These are phyloP conservation scores for Septoria linicola DNA, from an alignment of 2,329 filamentous ascomycete genomes.

Conservation along the genomic window DNA sequence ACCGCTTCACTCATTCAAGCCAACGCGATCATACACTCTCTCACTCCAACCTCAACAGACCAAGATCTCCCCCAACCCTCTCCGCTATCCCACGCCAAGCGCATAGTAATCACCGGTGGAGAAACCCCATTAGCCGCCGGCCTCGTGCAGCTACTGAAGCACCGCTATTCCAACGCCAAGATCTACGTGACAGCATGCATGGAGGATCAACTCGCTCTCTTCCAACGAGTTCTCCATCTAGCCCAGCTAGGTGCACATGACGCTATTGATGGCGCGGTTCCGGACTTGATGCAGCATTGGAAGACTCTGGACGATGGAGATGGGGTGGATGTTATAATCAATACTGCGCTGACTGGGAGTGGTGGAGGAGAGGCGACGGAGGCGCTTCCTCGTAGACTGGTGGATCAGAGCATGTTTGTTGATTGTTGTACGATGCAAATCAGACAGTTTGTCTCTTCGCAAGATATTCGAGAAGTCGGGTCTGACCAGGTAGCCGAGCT, in stretches of 20 bases:
- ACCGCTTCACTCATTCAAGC: not conserved
- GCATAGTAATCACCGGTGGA: not conserved
- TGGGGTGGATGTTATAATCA: not conserved
- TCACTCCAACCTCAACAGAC: too few species aligned
- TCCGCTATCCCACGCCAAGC: not conserved
- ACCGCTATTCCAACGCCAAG: not conserved
- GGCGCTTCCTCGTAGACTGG: not conserved
- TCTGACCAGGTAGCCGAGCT: not conserved
- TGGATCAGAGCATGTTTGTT: not conserved
- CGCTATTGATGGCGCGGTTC: constrained; percentile 4
- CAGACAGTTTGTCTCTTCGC: not conserved
- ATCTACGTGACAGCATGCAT: not conserved
- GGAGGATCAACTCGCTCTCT: not conserved
- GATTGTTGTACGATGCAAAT: not conserved
- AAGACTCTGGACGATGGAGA: not conserved
- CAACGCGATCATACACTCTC: too few species aligned
- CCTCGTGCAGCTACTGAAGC: not conserved
- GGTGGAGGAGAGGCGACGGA: not conserved
- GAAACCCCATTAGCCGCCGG: not conserved
- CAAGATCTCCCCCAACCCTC: not conserved
- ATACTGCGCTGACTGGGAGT: not conserved
- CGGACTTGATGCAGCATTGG: constrained; percentile 9
- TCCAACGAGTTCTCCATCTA: not conserved
- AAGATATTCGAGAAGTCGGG: not conserved
- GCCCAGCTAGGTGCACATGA: not conserved